These are phyloP conservation scores for Knoxdaviesia proteae DNA, from an alignment of 2,329 filamentous ascomycete species.

Conservation along the genomic window DNA sequence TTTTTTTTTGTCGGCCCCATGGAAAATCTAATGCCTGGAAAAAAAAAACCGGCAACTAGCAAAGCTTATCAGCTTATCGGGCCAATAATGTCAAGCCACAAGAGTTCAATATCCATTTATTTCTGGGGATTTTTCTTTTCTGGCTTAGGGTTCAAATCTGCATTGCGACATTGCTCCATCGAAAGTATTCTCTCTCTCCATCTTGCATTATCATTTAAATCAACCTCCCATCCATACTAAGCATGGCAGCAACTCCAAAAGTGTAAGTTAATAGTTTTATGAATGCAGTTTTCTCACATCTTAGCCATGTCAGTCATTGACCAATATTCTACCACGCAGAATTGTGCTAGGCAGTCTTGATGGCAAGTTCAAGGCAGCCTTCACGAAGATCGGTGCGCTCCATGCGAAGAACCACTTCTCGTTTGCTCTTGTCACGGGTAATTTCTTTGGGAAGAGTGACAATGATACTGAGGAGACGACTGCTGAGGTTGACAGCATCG, in stretches of 20 bases:
- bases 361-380: constrained; percentile 54
- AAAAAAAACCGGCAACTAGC: constrained; percentile 5
- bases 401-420: constrained; percentile 78
- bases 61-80: constrained; percentile 1
- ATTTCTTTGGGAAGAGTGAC: constrained; percentile 49
- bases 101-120: too few relatives aligned
- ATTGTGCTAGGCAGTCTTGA: constrained; percentile 70
- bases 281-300: background rate
- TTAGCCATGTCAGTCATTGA: background rate
- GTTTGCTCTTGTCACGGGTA: constrained; percentile 65
- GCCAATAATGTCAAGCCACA: constrained; percentile 1
- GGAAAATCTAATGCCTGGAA: constrained; percentile 2
- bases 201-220: too few relatives aligned
- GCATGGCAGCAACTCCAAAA: constrained; percentile 24
- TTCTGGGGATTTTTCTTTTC: too few relatives aligned
- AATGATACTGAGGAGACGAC: constrained; percentile 24
- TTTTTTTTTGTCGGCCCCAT: too few relatives aligned
- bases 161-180: too few relatives aligned
- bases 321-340: constrained; percentile 16
- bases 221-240: background rate
- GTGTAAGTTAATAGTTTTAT: constrained; percentile 15
- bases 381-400: constrained; percentile 60
- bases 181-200: too few relatives aligned
- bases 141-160: too few relatives aligned
- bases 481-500: constrained; percentile 14